phyloP scores from a whole-genome alignment of 2,329 filamentous ascomycete species.

The Microascus cirrosus region DNA sequence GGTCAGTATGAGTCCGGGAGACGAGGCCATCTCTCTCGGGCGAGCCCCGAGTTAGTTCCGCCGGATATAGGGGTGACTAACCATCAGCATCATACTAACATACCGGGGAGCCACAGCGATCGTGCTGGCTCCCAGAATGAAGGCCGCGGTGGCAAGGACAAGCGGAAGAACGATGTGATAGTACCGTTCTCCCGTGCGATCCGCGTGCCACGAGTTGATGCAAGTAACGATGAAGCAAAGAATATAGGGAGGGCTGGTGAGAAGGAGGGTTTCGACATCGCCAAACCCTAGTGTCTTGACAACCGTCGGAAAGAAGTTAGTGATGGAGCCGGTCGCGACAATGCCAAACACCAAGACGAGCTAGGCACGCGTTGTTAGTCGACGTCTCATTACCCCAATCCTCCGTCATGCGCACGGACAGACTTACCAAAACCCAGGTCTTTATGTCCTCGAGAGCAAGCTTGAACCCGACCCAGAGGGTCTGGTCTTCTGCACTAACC shows the following conservation, averaged over 20 bases:
- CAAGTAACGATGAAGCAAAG: slow-evolving; percentile 51
- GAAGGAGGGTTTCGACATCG: slow-evolving; percentile 46
- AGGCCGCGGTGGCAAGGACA: slow-evolving; percentile 48
- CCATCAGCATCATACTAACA: slow-evolving; percentile 63
- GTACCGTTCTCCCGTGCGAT: slow-evolving; percentile 60
- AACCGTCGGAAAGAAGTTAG: slow-evolving; percentile 62
- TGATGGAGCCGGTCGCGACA: slow-evolving; percentile 45
- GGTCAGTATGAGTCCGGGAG: not conserved
- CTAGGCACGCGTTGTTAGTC: slow-evolving; percentile 14
- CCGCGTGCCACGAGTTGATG: slow-evolving; percentile 58
- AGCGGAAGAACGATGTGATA: slow-evolving; percentile 55
- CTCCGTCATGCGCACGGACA: not conserved
- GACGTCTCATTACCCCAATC: not conserved
- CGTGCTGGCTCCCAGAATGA: slow-evolving; percentile 57
- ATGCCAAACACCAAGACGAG: slow-evolving; percentile 47
- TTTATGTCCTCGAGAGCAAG: slow-evolving; percentile 47
- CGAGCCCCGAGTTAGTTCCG: not conserved
- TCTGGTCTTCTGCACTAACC: slow-evolving; percentile 43
- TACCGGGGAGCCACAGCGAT: slow-evolving; percentile 51
- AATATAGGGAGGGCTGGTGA: slow-evolving; percentile 56
- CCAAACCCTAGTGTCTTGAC: slow-evolving; percentile 56
- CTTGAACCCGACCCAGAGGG: slow-evolving; percentile 40
- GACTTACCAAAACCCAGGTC: slow-evolving; percentile 43
- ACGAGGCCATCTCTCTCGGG: not conserved
- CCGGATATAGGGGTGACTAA: slow-evolving; percentile 6